Base-by-base conservation (phyloP, 176 grass and related monocot species). In the Aegilops longissima region DNA sequence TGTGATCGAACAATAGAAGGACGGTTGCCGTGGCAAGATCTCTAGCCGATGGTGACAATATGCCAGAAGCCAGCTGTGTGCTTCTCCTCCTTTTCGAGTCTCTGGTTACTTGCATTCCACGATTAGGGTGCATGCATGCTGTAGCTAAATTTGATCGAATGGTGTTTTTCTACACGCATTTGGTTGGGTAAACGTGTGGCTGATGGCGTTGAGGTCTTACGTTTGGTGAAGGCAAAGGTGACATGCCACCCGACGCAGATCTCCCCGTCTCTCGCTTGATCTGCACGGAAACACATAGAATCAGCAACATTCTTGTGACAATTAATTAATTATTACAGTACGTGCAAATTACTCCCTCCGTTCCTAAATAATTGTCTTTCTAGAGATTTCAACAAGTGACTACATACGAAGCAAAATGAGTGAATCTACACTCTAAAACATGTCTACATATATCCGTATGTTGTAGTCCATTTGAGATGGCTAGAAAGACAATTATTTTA, bases 211-310 rank as follows among this genome's bases (percentile, higher is more conserved):
- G 40, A 16, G 47, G 30, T 64, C 31, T 79, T 34, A 17, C 23
- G 51, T 83, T 88, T 73, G 81, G 81, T 84, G 81, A 84, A 30
- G 10, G 51, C 20, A 72, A 69, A 42, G 87, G 81, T 54, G 66
- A 73, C 81, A 51, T 64, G 75, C 38, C 81, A 78, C 73, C 61
- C 42, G 0, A 16, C 8, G 9, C 3, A 34, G 18, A 25, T 47
- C 66, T 10, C 16, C 2, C 23, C 9, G 0, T 40, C 34, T 9
- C 23, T 82, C 81, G 81, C 87, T 89, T 89, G 2, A 13, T 79
- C 52, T 39, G 74, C 87, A 84, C 81, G 74, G 64, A 62, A 62
- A 63, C 56, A 38, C 40, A n/a, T n/a, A n/a, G n/a, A n/a, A n/a
- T n/a, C n/a, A n/a, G n/a, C n/a, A n/a, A n/a, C 54, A 21, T 58